Evolutionary conservation across 75 land plant genomes (phyloP).

Genomic region (Azolla pinnata): DNA sequence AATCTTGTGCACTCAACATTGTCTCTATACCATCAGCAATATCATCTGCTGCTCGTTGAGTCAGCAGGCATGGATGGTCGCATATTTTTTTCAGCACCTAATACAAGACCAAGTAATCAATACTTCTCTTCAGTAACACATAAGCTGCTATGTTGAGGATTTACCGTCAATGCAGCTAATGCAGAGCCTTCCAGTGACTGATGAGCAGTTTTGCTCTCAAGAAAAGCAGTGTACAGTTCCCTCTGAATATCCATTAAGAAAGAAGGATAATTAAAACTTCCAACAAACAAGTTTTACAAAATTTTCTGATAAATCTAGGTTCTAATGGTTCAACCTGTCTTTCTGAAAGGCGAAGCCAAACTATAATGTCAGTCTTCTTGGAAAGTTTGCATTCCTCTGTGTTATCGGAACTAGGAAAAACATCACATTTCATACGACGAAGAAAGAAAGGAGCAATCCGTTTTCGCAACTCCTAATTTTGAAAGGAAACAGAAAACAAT

Average conservation of each 20-base stretch:
- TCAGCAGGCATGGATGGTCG: slow-evolving; percentile 90
- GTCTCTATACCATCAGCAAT: slow-evolving; percentile 89
- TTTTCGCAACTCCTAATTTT: slow-evolving; percentile 61
- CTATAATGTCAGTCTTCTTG: slow-evolving; percentile 87
- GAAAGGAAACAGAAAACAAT: no score
- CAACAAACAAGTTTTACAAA: not conserved
- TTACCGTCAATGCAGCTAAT: slow-evolving; percentile 85
- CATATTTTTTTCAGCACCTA: slow-evolving; percentile 98
- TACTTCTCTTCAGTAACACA: no score
- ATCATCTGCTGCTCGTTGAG: slow-evolving; percentile 84
- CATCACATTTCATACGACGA: slow-evolving; percentile 88
- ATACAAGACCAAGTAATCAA: slow-evolving; percentile 4
- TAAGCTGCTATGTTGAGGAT: no score
- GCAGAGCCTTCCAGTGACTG: slow-evolving; percentile 63
- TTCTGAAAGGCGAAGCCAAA: slow-evolving; percentile 70
- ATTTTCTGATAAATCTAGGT: no score
- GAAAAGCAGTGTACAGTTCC: slow-evolving; percentile 77
- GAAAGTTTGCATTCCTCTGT: slow-evolving; percentile 38
- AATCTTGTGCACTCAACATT: slow-evolving; percentile 36
- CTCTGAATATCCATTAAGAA: slow-evolving; percentile 32
- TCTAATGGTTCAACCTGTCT: slow-evolving; percentile 44
- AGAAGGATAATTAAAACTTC: not conserved
- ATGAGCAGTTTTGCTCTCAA: slow-evolving; percentile 69
- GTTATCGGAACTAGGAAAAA: slow-evolving; percentile 42
- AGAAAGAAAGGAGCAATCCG: slow-evolving; percentile 83